Conservation (phyloP, 805 yeast species). For the Yarrowia sp. region DNA sequence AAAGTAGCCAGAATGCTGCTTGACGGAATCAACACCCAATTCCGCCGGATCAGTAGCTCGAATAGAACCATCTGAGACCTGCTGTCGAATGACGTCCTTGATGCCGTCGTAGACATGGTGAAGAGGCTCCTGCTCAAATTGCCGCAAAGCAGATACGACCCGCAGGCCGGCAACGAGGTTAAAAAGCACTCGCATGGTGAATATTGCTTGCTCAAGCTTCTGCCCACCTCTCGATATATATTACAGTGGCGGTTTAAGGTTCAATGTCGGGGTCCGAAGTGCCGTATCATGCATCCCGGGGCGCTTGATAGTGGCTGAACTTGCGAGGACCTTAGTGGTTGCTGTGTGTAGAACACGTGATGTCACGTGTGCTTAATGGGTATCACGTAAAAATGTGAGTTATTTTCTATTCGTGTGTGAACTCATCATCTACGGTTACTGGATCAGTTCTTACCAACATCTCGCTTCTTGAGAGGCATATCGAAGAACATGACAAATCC, state of each 20-base stretch:
- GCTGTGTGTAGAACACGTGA: too few relatives aligned
- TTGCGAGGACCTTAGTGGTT: not conserved
- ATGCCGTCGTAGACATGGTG: not conserved
- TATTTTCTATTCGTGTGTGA: too few relatives aligned
- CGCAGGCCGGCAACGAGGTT: constrained; percentile 2
- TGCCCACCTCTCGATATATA: not conserved
- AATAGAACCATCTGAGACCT: constrained; percentile 44
- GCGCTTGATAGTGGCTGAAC: not conserved
- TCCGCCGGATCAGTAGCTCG: constrained; percentile 60
- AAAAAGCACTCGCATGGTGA: not conserved
- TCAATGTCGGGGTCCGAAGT: constrained; percentile 17
- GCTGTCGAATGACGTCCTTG: constrained; percentile 23
- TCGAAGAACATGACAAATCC: too few relatives aligned
- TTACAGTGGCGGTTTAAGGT: constrained; percentile 7
- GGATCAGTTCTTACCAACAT: too few relatives aligned
- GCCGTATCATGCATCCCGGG: constrained; percentile 26
- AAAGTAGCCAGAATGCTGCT: constrained; percentile 71
- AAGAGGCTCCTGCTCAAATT: constrained; percentile 13
- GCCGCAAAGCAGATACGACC: constrained; percentile 1
- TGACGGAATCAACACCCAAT: constrained; percentile 68
- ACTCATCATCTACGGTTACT: too few relatives aligned
- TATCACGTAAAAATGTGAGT: too few relatives aligned
- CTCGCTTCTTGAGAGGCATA: too few relatives aligned
- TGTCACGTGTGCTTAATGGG: too few relatives aligned
- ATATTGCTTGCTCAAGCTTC: not conserved